Conservation (phyloP, 768 basidiomycete genomes). For the Kwoniella shandongensis region DNA sequence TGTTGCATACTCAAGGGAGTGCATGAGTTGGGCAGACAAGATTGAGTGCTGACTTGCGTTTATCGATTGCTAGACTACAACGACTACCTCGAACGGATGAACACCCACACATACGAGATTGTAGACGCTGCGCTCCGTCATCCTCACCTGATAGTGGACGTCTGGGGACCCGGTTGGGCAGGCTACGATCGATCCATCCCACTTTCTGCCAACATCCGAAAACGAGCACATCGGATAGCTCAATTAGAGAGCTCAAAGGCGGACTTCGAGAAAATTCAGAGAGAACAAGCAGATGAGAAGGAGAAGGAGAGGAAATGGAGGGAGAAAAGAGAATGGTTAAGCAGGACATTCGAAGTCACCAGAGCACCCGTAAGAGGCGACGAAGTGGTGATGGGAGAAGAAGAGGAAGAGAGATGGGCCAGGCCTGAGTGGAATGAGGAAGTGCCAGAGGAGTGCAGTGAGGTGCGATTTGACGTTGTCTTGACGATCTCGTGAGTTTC, state of each 20-base stretch:
- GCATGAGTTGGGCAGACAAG: too few species aligned
- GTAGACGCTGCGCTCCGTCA: conserved; percentile 51
- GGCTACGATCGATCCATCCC: conserved; percentile 44
- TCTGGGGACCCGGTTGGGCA: conserved; percentile 54
- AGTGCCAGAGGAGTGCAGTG: conserved; percentile 20
- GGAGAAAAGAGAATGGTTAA: conserved; percentile 16
- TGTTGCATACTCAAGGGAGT: too few species aligned
- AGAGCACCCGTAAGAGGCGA: conserved; percentile 10
- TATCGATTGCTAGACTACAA: conserved; percentile 45
- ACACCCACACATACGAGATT: conserved; percentile 54
- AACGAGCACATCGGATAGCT: conserved; percentile 27
- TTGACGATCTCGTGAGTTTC: conserved; percentile 49
- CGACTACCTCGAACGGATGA: conserved; percentile 53
- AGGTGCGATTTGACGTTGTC: conserved; percentile 38
- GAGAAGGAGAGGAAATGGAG: conserved; percentile 15
- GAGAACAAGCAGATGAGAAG: conserved; percentile 2
- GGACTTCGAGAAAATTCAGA: conserved; percentile 5
- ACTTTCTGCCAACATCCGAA: conserved; percentile 46
- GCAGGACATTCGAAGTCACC: conserved; percentile 20
- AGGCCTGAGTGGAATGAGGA: conserved; percentile 17
- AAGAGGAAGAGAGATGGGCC: conserved; percentile 10
- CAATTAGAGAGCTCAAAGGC: conserved; percentile 29
- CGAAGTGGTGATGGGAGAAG: background rate
- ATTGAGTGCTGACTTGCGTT: background rate
- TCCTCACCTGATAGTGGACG: conserved; percentile 46